These are phyloP conservation scores for Irpex rosettiformis DNA, from an alignment of 1,284 basidiomycete species.

Conservation along the genomic window DNA sequence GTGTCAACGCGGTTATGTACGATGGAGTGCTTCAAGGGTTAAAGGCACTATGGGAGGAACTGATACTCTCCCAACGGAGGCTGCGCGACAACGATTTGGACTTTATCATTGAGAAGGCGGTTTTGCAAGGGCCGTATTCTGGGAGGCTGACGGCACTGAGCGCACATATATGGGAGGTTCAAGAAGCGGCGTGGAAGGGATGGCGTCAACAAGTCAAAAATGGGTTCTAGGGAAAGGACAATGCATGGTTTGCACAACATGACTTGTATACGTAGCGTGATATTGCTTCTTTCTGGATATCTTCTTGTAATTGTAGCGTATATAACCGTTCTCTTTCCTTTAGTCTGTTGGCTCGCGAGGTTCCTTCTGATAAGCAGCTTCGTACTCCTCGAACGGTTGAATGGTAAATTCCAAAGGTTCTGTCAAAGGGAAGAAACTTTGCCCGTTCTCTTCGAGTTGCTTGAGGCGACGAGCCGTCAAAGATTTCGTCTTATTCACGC, in stretches of 20 bases:
- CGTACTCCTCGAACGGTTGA: conserved; percentile 38
- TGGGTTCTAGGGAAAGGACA: not conserved
- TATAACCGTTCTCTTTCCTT: not conserved
- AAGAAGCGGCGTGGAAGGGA: not conserved
- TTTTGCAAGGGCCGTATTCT: not conserved
- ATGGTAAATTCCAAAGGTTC: conserved; percentile 38
- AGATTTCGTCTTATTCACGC: conserved; percentile 42
- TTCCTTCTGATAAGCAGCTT: conserved; percentile 29
- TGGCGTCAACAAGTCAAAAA: not conserved
- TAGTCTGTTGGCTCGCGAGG: conserved; percentile 32
- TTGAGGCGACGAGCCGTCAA: conserved; percentile 40
- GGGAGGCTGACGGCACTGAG: not conserved
- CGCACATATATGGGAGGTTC: not conserved
- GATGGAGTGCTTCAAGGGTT: not conserved
- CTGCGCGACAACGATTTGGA: not conserved
- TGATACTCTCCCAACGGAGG: not conserved
- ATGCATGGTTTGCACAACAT: no score
- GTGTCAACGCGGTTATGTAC: not conserved
- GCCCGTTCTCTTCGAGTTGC: conserved; percentile 36
- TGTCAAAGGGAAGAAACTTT: conserved; percentile 39
- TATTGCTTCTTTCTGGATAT: no score
- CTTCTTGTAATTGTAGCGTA: not conserved
- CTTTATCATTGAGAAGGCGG: not conserved
- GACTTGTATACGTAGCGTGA: no score
- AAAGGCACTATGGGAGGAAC: not conserved